These are phyloP conservation scores for Trametes coccinea DNA, from an alignment of 768 basidiomycete species.

Conservation along the genomic window DNA sequence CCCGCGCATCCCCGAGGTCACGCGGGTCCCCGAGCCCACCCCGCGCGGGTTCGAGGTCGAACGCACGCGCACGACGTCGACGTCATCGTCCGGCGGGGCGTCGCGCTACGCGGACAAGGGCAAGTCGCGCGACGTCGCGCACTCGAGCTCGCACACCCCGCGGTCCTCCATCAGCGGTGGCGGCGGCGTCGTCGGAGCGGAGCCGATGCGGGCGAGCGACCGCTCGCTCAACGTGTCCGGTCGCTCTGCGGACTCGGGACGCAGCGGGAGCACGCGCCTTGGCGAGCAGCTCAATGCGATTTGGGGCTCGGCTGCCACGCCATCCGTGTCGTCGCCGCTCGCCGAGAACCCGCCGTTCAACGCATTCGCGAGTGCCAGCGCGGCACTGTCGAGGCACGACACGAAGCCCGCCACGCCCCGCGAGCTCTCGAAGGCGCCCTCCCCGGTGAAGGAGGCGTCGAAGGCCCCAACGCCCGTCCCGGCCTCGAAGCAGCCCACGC, in stretches of 20 bases:
- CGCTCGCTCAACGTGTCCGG: constrained; percentile 33
- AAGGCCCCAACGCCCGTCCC: constrained; percentile 3
- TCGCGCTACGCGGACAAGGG: constrained; percentile 26
- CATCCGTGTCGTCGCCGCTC: constrained; percentile 13
- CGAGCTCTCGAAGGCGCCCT: constrained; percentile 1
- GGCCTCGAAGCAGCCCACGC: constrained; percentile 13
- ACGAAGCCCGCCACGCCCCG: constrained; percentile 10
- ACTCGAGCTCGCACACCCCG: constrained; percentile 18
- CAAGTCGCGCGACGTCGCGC: constrained; percentile 28
- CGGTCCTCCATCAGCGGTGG: constrained; percentile 16
- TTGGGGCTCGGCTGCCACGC: constrained; percentile 41
- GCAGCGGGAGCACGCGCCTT: constrained; percentile 35
- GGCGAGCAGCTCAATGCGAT: constrained; percentile 46
- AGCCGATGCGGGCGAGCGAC: constrained; percentile 37
- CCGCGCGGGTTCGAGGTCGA: constrained; percentile 18
- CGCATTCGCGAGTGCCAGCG: constrained; percentile 5
- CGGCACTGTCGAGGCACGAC: neutral
- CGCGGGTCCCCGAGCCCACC: constrained; percentile 5
- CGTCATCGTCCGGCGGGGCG: constrained; percentile 16
- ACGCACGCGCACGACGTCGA: constrained; percentile 17
- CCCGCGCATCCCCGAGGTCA: constrained; percentile 22
- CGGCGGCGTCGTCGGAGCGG: constrained; percentile 10
- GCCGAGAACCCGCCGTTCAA: constrained; percentile 21
- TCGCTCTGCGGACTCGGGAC: constrained; percentile 39
- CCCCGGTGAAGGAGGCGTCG: constrained; percentile 5